A percentile compares a stretch with the other conserved stretches of the same genome.
Evolutionary conservation across 225 moss, liverwort and hornwort species (phyloP).

Genomic region (Climacium dendroides): DNA sequence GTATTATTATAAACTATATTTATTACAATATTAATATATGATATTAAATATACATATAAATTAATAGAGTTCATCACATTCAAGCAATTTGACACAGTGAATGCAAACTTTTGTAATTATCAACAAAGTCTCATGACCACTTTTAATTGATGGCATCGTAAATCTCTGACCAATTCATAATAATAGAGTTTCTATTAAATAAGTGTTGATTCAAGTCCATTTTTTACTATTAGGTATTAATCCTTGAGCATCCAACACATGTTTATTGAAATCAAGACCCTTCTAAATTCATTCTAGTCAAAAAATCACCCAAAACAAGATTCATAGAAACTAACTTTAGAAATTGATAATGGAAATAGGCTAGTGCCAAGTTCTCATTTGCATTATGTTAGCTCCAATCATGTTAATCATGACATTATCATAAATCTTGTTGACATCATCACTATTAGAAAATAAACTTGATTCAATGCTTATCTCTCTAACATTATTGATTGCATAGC

Average conservation of each 20-base stretch:
- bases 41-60: no score
- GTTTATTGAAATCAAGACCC: no score
- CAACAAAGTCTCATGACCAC: not conserved
- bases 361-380: rapidly evolving
- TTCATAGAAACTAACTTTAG: no score
- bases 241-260: no score
- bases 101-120: not conserved
- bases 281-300: no score
- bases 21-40: not conserved
- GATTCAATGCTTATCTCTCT: not conserved
- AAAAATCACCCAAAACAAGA: no score
- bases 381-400: rapidly evolving
- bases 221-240: no score
- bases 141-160: not conserved
- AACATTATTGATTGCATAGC: not conserved
- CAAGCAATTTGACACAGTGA: not conserved
- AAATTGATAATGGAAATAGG: no score
- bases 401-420: not conserved
- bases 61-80: not conserved
- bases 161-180: no score
- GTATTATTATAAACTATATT: not conserved
- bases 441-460: not conserved
- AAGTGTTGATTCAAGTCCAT: no score
- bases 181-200: no score
- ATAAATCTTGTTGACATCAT: not conserved